Evolutionary conservation across 2,329 filamentous ascomycete genomes (phyloP), one percentile per base, ranked within the genome.

Genomic region (Talaromyces sp.): DNA sequence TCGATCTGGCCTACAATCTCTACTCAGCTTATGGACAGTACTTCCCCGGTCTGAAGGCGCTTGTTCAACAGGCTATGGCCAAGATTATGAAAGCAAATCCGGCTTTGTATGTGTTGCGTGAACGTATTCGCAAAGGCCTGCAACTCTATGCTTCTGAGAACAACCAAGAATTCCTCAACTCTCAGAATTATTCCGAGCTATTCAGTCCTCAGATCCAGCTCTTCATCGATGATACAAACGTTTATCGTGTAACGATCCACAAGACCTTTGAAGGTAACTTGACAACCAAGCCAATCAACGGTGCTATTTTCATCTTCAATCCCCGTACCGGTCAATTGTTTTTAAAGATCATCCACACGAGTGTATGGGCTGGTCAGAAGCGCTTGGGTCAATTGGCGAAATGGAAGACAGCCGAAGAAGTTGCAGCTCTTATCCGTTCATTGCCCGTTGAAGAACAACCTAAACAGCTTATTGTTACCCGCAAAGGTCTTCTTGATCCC

Each of bases 1-100:
- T 99, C 65, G 95, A 99, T 79, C 83, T 99, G 71, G 93, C 95
- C 0, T 99, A 99, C 83, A 99, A 99, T 76, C 80, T 99, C 44
- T 98, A 98, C 81, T 98, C 95, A 7, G 95, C 95, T 0, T 99
- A 96, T 70, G 95, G 95, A 58, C 93, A 97, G 80, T 99, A 97
- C 81, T 99, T 99, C 87, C 95, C 95, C 55, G 95, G 95, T 72
- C 80, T 99, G 65, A 99, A 99, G 83, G 90, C 92, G 55, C 85
- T 99, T 25, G 83, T 99, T 28, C 96, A 99, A 77, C 93, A 98
- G 76, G 95, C 96, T 5, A 99, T 99, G 96, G 92, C 92, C 56
- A 99, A 99, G 87, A 87, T 99, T 74, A 99, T 99, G 95, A 99
- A 99, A 80, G 93, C 95, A 40, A 99, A 99, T 73, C 95, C 95